Percentiles rank a stretch among this genome's conserved stretches.
Evolutionary conservation across 2,329 filamentous ascomycete species (phyloP).

Genomic region (Cladosporium austrohemisphaericum): DNA sequence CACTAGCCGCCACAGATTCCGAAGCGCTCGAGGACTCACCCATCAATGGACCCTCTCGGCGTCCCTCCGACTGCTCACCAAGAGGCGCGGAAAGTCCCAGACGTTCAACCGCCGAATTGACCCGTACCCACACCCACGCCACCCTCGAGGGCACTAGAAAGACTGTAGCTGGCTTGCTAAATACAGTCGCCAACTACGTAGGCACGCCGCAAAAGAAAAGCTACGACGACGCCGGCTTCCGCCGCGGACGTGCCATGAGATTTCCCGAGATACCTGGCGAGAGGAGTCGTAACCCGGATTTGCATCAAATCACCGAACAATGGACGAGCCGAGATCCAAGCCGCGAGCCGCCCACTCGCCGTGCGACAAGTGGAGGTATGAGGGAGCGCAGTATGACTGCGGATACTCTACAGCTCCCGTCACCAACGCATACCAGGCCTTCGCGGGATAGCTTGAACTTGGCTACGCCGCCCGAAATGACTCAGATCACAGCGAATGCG

Average conservation of each 20-base stretch:
- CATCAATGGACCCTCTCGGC: neutral
- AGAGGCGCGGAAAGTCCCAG: constrained; percentile 3
- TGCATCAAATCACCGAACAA: constrained; percentile 9
- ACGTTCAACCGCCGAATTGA: neutral
- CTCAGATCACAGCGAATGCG: neutral
- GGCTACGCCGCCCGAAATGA: neutral
- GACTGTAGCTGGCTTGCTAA: constrained; percentile 45
- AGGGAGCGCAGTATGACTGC: neutral
- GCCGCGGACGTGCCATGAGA: constrained; percentile 43
- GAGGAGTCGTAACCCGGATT: constrained; percentile 38
- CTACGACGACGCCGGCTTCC: constrained; percentile 50
- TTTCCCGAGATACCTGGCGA: constrained; percentile 59
- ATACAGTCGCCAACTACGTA: constrained; percentile 43
- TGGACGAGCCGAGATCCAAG: neutral
- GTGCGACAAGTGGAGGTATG: neutral
- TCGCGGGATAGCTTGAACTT: neutral
- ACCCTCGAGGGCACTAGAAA: constrained; percentile 20
- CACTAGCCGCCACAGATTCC: constrained; percentile 41
- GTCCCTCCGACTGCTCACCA: neutral
- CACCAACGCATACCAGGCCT: neutral
- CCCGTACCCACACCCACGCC: constrained; percentile 3
- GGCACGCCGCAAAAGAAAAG: constrained; percentile 47
- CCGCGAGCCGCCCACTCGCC: neutral
- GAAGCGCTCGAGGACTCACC: constrained; percentile 23
- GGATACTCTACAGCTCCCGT: neutral